Percentiles rank a stretch among this genome's conserved stretches.
Evolutionary conservation across 768 basidiomycete species (phyloP).

Genomic region (Auricularia heimuer): DNA sequence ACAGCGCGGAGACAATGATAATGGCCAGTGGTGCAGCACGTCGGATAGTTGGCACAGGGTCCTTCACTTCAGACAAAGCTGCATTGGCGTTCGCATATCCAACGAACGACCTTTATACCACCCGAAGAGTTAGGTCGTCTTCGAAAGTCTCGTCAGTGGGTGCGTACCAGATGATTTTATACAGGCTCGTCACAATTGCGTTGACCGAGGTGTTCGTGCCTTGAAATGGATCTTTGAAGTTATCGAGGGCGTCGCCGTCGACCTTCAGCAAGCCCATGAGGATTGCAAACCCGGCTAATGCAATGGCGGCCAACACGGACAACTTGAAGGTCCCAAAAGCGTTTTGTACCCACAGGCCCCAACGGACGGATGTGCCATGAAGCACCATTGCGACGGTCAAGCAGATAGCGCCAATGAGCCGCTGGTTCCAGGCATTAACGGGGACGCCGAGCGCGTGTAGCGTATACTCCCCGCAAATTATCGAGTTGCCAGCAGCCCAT

Average conservation of each 20-base stretch:
- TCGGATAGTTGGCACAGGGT: constrained; percentile 64
- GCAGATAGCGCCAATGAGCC: constrained; percentile 44
- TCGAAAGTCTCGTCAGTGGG: background rate
- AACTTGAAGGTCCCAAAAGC: constrained; percentile 52
- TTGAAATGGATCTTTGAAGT: constrained; percentile 23
- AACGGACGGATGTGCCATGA: constrained; percentile 43
- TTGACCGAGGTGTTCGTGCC: constrained; percentile 44
- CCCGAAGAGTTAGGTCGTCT: background rate
- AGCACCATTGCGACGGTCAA: constrained; percentile 46
- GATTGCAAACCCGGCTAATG: constrained; percentile 36
- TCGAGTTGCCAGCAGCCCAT: constrained; percentile 44
- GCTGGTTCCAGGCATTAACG: constrained; percentile 33
- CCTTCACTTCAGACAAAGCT: constrained; percentile 56
- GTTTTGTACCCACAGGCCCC: constrained; percentile 57
- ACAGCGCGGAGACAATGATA: constrained; percentile 45
- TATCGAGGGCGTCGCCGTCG: constrained; percentile 1
- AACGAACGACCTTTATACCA: constrained; percentile 30
- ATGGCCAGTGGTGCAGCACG: constrained; percentile 60
- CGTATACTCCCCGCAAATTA: constrained; percentile 66
- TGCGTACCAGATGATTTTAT: constrained; percentile 59
- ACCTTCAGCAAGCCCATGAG: constrained; percentile 14
- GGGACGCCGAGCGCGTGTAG: constrained; percentile 38
- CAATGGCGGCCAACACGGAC: constrained; percentile 41
- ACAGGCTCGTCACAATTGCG: constrained; percentile 53
- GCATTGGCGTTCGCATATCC: constrained; percentile 73